These are phyloP conservation scores for Claviceps arundinis DNA, from an alignment of 2,329 filamentous ascomycete species.

Conservation along the genomic window DNA sequence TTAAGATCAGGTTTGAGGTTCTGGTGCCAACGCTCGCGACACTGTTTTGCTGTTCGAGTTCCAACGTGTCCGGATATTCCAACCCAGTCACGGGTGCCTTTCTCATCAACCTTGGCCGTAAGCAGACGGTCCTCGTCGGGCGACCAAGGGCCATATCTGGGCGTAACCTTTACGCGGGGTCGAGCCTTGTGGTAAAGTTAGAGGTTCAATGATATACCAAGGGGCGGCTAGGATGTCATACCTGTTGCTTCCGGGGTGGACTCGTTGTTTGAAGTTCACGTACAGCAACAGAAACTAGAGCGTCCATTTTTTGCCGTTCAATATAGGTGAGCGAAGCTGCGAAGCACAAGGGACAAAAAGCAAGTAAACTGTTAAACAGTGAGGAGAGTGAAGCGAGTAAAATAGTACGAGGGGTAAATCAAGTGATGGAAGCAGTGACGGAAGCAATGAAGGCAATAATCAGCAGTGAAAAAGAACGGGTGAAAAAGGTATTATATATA, in stretches of 20 bases:
- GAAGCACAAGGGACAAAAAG: background rate
- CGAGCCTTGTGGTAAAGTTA: background rate
- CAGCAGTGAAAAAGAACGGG: too few species aligned
- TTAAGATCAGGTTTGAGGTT: conserved; percentile 71
- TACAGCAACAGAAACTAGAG: background rate
- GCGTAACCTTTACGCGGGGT: background rate
- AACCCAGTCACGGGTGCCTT: conserved; percentile 82
- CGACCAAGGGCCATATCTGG: conserved; percentile 66
- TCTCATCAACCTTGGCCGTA: conserved; percentile 53
- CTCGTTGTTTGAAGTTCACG: background rate
- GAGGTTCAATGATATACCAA: background rate
- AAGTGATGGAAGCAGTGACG: too few species aligned
- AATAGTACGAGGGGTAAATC: too few species aligned
- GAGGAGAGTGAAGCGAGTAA: too few species aligned
- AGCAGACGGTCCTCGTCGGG: conserved; percentile 61
- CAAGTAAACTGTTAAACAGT: background rate
- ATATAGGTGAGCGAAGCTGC: background rate
- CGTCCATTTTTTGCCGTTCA: background rate
- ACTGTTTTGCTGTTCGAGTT: conserved; percentile 82
- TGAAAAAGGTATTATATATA: too few species aligned
- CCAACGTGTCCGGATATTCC: conserved; percentile 64
- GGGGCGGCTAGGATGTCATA: background rate
- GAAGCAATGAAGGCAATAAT: too few species aligned
- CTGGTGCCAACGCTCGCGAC: conserved; percentile 85
- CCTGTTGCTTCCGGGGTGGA: background rate